Percentiles rank a stretch among this genome's conserved stretches.
phyloP scores from a whole-genome alignment of 805 yeast species.

The Candida sphagnicola region DNA sequence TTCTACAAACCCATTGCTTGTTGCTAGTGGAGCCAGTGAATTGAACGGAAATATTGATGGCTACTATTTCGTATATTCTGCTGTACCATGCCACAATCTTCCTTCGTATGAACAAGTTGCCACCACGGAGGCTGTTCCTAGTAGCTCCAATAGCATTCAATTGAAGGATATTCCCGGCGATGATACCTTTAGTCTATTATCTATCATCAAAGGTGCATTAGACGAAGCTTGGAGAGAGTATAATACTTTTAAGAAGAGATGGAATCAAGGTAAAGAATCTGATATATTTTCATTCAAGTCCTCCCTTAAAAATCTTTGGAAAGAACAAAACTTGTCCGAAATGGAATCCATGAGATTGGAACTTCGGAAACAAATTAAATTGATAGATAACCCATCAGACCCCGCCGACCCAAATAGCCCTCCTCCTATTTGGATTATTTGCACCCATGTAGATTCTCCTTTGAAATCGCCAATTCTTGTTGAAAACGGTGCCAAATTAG shows the following conservation, averaged over 20 bases:
- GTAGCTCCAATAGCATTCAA: constrained; percentile 5
- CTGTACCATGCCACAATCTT: constrained; percentile 60
- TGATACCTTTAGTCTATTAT: constrained; percentile 31
- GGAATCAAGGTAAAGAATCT: constrained; percentile 64
- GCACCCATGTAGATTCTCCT: constrained; percentile 57
- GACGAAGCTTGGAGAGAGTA: constrained; percentile 75
- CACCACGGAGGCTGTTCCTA: background rate
- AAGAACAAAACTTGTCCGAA: constrained; percentile 27
- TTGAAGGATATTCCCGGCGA: constrained; percentile 13
- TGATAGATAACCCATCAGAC: constrained; percentile 25
- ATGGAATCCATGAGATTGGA: constrained; percentile 19
- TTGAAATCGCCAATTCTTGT: constrained; percentile 59
- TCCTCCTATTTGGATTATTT: constrained; percentile 67
- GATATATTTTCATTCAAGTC: constrained; percentile 61
- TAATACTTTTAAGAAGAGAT: constrained; percentile 46
- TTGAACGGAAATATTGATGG: constrained; percentile 75
- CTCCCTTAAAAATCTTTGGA: constrained; percentile 58
- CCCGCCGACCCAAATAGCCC: constrained; percentile 33
- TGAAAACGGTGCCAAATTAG: constrained; percentile 54
- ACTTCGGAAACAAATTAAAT: constrained; percentile 16
- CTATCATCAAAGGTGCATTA: constrained; percentile 52
- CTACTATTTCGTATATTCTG: constrained; percentile 63
- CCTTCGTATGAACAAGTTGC: constrained; percentile 49
- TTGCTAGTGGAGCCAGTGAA: constrained; percentile 78
- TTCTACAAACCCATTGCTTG: constrained; percentile 62